Evolutionary conservation across 2,329 filamentous ascomycete species (phyloP), one percentile per base, ranked within the genome.

Genomic region (Arachnopeziza araneosa): DNA sequence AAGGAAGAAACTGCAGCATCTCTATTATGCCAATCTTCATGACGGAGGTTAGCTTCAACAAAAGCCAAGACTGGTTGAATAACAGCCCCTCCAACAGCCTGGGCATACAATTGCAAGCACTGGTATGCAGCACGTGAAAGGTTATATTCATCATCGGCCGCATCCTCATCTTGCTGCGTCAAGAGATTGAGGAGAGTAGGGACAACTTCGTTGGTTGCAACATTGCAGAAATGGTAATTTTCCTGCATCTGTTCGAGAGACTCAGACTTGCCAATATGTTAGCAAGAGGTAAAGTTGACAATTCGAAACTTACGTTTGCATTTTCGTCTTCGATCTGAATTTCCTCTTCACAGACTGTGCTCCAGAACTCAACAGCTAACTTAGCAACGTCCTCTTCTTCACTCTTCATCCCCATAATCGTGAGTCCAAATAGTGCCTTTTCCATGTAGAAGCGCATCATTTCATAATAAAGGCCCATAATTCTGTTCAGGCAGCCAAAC

Each of bases 381-480:
- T 99, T 99, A 64, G 95, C 90, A 57, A 99, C 95, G 74, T 99
- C 95, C 76, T 99, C 95, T 69, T 99, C 95, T 8, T 93, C 88
- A 70, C 87, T 96, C 84, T 96, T 97, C 95, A 99, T 99, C 68
- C 95, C 95, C 74, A 96, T 87, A 65, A 99, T 96, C 49, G 95
- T 99, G 50, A 99, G 83, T 60, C 95, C 95, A 70, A 99, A 99
- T 51, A 99, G 83, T 44, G 95, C 95, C 85, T 98, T 98, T 82
- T 99, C 95, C 95, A 99, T 99, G 80, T 99, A 99, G 78, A 97
- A 99, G 71, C 93, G 89, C 95, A 99, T 99, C 80, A 97, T 96
- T 72, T 99, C 95, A 76, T 99, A 99, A 82, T 99, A 99, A 65
- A 97, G 84, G 63, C 84, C 90, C 95, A 99, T 99, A 76, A 99